phyloP scores from a whole-genome alignment of 768 basidiomycete genomes.

The Exidia glandulosa region DNA sequence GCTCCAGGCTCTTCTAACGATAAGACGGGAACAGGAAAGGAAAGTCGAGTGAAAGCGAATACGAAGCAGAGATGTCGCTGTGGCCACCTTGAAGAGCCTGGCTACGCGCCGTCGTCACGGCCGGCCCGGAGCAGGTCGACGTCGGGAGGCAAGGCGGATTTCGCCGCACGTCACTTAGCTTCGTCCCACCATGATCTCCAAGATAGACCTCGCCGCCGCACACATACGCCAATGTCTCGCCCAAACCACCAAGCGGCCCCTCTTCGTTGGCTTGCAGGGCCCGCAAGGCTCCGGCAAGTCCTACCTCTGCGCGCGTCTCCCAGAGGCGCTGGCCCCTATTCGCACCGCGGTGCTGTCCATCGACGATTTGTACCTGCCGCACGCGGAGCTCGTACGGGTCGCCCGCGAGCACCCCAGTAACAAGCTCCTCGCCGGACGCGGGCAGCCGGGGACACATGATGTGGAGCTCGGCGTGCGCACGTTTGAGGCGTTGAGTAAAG shows the following conservation, averaged over 20 bases:
- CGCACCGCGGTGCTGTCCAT: conserved; percentile 58
- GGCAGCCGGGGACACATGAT: conserved; percentile 91
- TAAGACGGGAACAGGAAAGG: too few relatives aligned
- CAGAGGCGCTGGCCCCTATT: conserved; percentile 33
- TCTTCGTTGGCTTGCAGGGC: conserved; percentile 84
- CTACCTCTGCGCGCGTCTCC: conserved; percentile 53
- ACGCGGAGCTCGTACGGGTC: conserved; percentile 45
- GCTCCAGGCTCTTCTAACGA: too few relatives aligned
- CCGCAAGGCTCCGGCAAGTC: conserved; percentile 95
- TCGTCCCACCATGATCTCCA: not conserved
- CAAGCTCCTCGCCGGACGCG: conserved; percentile 65
- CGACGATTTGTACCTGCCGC: conserved; percentile 80
- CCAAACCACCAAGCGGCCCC: conserved; percentile 29
- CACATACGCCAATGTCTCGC: not conserved
- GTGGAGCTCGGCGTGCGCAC: conserved; percentile 47
- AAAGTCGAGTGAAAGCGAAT: too few relatives aligned
- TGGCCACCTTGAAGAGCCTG: too few relatives aligned
- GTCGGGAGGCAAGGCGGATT: too few relatives aligned
- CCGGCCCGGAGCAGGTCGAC: too few relatives aligned
- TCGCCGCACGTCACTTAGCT: not conserved
- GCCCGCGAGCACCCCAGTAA: conserved; percentile 49
- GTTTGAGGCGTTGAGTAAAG: conserved; percentile 17
- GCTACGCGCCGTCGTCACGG: too few relatives aligned
- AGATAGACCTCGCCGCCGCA: not conserved
- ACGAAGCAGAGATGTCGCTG: too few relatives aligned